Conservation (phyloP, 176 grass and related monocot species). For the Oryza coarctata region DNA sequence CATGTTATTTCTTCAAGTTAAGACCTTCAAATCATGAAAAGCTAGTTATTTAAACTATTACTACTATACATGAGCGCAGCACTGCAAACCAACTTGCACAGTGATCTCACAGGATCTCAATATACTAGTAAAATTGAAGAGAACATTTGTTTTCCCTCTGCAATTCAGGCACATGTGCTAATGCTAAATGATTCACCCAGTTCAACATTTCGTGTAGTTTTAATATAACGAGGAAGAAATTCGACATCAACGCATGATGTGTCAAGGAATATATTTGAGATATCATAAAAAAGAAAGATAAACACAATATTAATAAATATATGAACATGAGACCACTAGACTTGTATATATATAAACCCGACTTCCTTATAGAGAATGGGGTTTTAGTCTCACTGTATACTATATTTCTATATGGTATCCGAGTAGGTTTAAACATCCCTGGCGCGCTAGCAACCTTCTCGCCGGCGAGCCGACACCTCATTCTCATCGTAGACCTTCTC, state of each 20-base stretch:
- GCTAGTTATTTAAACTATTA: not conserved
- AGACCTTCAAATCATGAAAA: not conserved
- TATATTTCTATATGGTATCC: too few relatives aligned
- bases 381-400: too few relatives aligned
- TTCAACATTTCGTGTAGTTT: not conserved
- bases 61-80: not conserved
- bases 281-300: not conserved
- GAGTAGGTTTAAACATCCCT: too few relatives aligned
- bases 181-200: not conserved
- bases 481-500: too few relatives aligned
- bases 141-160: not conserved
- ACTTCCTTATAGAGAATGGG: too few relatives aligned
- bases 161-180: conserved; percentile 7
- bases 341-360: too few relatives aligned
- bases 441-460: too few relatives aligned
- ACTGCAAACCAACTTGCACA: not conserved
- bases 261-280: not conserved
- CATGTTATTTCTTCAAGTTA: not conserved
- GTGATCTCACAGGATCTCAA: not conserved
- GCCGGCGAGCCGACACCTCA: too few relatives aligned
- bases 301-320: not conserved
- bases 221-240: not conserved
- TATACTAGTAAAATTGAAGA: not conserved
- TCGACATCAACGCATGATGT: not conserved
- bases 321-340: too few relatives aligned